Conservation (phyloP, 208 protist species). For the Trypanosoma cruzi region DNA sequence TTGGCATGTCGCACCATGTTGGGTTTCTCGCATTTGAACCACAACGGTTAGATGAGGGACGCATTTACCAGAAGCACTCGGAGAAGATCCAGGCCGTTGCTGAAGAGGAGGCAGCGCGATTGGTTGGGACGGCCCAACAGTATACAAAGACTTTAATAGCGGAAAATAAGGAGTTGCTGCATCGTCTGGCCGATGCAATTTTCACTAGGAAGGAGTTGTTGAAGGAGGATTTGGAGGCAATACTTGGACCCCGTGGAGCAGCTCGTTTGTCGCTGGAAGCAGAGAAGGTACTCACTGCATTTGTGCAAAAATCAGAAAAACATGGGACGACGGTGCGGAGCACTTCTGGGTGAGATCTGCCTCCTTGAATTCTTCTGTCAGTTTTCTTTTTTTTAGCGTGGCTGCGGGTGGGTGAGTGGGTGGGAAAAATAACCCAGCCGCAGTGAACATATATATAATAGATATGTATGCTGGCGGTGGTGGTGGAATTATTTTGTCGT, state of each 20-base stretch:
- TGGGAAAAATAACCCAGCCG: no score
- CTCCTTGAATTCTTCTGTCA: background rate
- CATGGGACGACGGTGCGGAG: slow-evolving; percentile 30
- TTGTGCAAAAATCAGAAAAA: slow-evolving; percentile 50
- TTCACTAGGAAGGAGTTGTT: slow-evolving; percentile 76
- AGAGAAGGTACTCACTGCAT: slow-evolving; percentile 49
- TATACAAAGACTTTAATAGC: slow-evolving; percentile 56
- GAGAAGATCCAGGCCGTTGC: slow-evolving; percentile 52
- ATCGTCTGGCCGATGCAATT: slow-evolving; percentile 46
- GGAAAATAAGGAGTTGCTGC: slow-evolving; percentile 41
- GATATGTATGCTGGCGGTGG: no score
- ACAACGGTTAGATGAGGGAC: slow-evolving; percentile 76
- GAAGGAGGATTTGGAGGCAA: slow-evolving; percentile 59
- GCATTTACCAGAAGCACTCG: slow-evolving; percentile 74
- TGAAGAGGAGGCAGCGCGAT: slow-evolving; percentile 65
- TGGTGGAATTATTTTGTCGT: no score
- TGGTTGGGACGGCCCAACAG: slow-evolving; percentile 52
- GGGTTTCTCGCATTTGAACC: slow-evolving; percentile 79
- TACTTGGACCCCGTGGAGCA: slow-evolving; percentile 51
- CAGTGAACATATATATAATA: no score
- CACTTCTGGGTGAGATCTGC: slow-evolving; percentile 7
- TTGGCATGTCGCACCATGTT: slow-evolving; percentile 77
- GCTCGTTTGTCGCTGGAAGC: slow-evolving; percentile 34
- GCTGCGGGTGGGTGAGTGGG: background rate
- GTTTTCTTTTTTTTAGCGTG: background rate